These are phyloP conservation scores for Mortierella sp. DNA, from an alignment of 371 early-diverging fungal genomes.

Conservation along the genomic window DNA sequence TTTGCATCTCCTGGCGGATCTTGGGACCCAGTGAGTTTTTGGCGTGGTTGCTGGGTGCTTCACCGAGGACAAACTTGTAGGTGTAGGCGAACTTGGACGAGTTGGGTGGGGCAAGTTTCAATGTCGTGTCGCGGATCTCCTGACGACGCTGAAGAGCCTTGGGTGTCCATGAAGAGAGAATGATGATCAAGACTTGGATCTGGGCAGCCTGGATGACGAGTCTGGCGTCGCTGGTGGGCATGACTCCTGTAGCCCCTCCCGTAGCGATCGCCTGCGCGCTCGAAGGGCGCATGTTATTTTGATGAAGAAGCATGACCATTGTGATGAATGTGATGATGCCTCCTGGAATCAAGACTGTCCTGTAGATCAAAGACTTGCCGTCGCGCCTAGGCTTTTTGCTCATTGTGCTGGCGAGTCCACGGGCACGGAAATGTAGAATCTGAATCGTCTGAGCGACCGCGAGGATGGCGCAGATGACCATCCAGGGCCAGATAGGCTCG, in stretches of 20 bases:
- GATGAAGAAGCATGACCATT: constrained; percentile 57
- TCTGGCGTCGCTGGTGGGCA: constrained; percentile 18
- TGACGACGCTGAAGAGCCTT: constrained; percentile 57
- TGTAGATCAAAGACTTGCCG: constrained; percentile 59
- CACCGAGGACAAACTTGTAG: constrained; percentile 68
- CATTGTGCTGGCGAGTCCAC: constrained; percentile 60
- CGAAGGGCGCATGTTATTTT: constrained; percentile 57
- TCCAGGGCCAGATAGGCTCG: constrained; percentile 63
- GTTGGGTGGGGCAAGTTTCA: constrained; percentile 45
- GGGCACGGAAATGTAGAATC: constrained; percentile 58
- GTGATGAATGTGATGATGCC: constrained; percentile 60
- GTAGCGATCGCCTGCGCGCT: constrained; percentile 55
- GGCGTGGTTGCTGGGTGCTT: constrained; percentile 60
- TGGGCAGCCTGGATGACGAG: constrained; percentile 15
- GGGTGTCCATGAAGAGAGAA: constrained; percentile 66
- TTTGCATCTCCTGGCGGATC: constrained; percentile 59
- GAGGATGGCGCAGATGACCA: constrained; percentile 60
- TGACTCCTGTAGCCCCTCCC: constrained; percentile 43
- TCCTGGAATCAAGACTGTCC: constrained; percentile 62
- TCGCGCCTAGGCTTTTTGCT: constrained; percentile 59
- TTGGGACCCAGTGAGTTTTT: constrained; percentile 57
- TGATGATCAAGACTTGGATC: constrained; percentile 57
- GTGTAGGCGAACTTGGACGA: constrained; percentile 31
- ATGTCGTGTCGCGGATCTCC: constrained; percentile 58
- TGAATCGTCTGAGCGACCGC: constrained; percentile 61